Evolutionary conservation across 306 rosid genomes (phyloP), one percentile per base, ranked within the genome.

Genomic region (Potentilla sterilis): DNA sequence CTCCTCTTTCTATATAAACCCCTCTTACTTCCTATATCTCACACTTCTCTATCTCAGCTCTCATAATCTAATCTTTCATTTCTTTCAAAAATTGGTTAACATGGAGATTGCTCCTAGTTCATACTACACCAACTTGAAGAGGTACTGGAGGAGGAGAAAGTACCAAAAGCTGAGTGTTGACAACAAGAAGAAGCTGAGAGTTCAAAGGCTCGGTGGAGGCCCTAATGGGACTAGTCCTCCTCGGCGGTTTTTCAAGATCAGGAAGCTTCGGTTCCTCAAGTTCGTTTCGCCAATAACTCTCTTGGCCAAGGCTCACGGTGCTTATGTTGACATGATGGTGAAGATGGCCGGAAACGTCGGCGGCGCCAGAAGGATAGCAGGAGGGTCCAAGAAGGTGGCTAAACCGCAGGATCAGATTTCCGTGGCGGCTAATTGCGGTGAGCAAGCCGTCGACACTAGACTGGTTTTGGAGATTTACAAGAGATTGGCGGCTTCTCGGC

Each of bases 111-210:
- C 38, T 67, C 64, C 83, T 11, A 21, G 47, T 22, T 19, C 80
- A 21, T 70, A 80, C 70, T 42, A 72, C 10, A 73, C 77, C 38
- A 74, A 64, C 76, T 21, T 83, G 81, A 84, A 68, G 77, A 86
- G 82, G 86, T 70, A 67, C 67, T 79, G 85, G 84, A 81, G 82
- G 59, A 86, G 86, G 43, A 86, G 77, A 74, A 77, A 51, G 67
- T 83, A 84, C 66, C 82, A 74, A 58, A 83, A 73, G 77, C 67
- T 86, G 49, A 59, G 61, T 7, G 79, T 59, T 4, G 65, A 55
- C 32, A 73, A n/a, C 32, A 84, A 52, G 62, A 83, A 75, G 79
- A 86, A 79, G 80, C 54, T 75, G 47, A 67, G 40, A 52, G 37
- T 83, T 22, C 44, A 57, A 2, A 78, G 77, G 69, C 75, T 81